These are phyloP conservation scores for Hibiscus syriacus DNA, from an alignment of 345 rosid genomes.

Conservation along the genomic window DNA sequence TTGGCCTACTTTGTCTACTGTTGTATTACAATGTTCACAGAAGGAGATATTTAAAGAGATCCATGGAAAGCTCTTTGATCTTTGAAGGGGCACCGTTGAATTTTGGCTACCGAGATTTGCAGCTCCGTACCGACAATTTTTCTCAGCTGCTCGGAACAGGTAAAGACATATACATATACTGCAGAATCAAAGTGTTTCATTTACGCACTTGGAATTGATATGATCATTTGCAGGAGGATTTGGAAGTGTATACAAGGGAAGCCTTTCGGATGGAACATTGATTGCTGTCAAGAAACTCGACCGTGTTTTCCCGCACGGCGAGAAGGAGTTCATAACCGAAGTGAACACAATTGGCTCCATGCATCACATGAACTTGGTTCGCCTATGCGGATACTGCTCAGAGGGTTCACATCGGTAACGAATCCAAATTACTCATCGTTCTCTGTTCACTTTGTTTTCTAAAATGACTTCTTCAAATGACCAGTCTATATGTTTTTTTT, in stretches of 20 bases:
- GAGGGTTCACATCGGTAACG: constrained; percentile 64
- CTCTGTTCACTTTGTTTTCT: not conserved
- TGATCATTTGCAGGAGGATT: constrained; percentile 52
- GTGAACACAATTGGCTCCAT: constrained; percentile 80
- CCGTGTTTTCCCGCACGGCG: constrained; percentile 58
- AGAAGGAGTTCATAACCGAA: constrained; percentile 69
- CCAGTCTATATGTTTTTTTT: not conserved
- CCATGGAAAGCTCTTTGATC: constrained; percentile 39
- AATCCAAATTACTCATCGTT: not conserved
- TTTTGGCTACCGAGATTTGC: constrained; percentile 68
- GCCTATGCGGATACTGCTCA: constrained; percentile 66
- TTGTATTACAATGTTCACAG: constrained; percentile 56
- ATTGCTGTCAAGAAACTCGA: constrained; percentile 74
- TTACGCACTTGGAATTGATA: not conserved
- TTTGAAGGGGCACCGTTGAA: constrained; percentile 61
- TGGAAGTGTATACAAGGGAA: constrained; percentile 73
- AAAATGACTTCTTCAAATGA: not conserved
- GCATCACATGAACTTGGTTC: constrained; percentile 81
- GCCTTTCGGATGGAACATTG: constrained; percentile 35
- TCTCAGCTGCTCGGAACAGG: constrained; percentile 80
- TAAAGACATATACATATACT: constrained; percentile 13
- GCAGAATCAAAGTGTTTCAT: not conserved
- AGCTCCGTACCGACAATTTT: constrained; percentile 54
- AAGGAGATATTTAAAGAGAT: constrained; percentile 44
- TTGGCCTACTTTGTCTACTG: constrained; percentile 56